Base-by-base conservation (phyloP, 164 flowering plant species). In the Magnolia officinalis region DNA sequence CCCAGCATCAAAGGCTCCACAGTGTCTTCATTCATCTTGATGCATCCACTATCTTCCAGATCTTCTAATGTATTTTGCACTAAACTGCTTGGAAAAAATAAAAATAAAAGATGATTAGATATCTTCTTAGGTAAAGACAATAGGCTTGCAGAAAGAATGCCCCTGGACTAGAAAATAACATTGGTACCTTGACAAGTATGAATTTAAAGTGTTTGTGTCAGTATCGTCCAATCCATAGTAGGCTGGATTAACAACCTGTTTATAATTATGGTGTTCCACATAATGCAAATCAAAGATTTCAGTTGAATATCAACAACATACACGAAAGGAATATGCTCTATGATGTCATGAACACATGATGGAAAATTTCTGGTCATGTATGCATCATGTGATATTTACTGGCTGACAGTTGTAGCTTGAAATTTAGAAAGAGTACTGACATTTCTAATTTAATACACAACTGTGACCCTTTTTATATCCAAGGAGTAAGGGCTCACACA, bases 11-110 rank as follows among this genome's bases (percentile, higher is more conserved):
- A 78, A 50, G 95, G 90, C 81, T 91, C 92, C 61, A 96, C 98
- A 79, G 76, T 83, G 75, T 94, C 89, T 71, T 92, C 99, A 83
- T 78, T 80, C 72, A 94, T 85, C 78, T 89, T 90, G 75, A 94
- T 86, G 84, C 99, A 94, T 68, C 98, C 99, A 88, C 97, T 84
- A 75, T 96, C 99, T 83, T 94, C 99, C 72, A 96, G 83, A 86
- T 94, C 99, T 71, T 96, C 97, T 86, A 96, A 90, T 55, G 98
- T 94, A 77, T 80, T 87, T 73, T 91, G 92, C 78, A 90, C 96
- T 70, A 94, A 88, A 79, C 99, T 96, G 89, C 78, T 75, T 81
- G 76, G 58, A 13, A 26, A 67, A 67, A 68, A 83, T 24, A 21
- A 13, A 3, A 45, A 70, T 31, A 65, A 68, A 70, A 29, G 16